Percentiles rank a stretch among this genome's conserved stretches.
These are phyloP conservation scores for Yarrowia hollandica DNA, from an alignment of 805 yeast genomes.

Conservation along the genomic window DNA sequence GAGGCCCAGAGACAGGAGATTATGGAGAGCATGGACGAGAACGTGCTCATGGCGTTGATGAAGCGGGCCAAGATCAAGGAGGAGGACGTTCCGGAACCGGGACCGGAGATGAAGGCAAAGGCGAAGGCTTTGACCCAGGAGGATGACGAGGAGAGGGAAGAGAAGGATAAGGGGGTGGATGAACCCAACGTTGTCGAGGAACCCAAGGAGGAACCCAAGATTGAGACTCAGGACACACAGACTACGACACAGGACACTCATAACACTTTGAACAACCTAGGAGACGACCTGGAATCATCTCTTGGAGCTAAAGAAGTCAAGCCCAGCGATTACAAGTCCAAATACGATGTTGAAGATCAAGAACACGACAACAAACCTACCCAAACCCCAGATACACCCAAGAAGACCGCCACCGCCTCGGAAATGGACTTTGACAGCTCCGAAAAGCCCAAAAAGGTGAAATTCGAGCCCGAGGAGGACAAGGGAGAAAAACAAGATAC, in stretches of 20 bases:
- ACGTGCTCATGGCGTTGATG: conserved; percentile 50
- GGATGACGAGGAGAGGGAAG: not conserved
- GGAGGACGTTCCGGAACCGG: conserved; percentile 32
- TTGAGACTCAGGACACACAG: not conserved
- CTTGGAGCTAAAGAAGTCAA: conserved; percentile 12
- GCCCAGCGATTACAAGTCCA: not conserved
- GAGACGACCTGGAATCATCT: conserved; percentile 3
- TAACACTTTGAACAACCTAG: no score
- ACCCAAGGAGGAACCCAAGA: not conserved
- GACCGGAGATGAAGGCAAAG: not conserved
- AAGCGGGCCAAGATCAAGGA: conserved; percentile 51
- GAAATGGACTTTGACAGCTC: conserved; percentile 17
- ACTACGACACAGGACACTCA: not conserved
- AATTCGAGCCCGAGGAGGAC: not conserved
- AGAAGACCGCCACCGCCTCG: conserved; percentile 1
- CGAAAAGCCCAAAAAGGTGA: conserved; percentile 1
- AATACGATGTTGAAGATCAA: conserved; percentile 2
- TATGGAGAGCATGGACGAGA: conserved; percentile 66
- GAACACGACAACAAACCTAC: not conserved
- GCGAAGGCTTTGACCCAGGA: not conserved
- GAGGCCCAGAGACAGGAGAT: conserved; percentile 65
- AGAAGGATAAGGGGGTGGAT: not conserved
- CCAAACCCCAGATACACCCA: not conserved
- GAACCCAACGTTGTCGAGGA: no score
- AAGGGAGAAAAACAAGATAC: not conserved